A percentile compares a stretch with the other conserved stretches of the same genome.
Evolutionary conservation across 257 asterid genomes (phyloP).

Genomic region (Nicotiana tomentosiformis): DNA sequence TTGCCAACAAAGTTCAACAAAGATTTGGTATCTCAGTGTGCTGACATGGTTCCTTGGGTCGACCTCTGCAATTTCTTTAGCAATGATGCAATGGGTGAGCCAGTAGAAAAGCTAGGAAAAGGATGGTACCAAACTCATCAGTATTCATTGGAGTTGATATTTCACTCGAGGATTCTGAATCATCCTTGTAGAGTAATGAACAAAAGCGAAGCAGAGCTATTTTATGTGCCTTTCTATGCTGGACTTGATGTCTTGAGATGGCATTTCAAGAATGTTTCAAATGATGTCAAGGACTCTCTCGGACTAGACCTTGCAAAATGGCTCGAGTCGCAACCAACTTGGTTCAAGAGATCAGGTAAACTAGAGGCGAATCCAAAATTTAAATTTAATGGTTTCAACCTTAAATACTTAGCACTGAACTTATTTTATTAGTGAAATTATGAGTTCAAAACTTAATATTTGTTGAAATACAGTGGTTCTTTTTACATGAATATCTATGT

Average conservation of each 20-base stretch:
- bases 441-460: background rate
- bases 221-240: slow-evolving; percentile 63
- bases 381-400: background rate
- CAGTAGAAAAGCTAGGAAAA: slow-evolving; percentile 34
- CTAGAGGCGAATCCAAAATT: background rate
- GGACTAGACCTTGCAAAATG: slow-evolving; percentile 36
- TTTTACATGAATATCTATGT: background rate
- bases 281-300: slow-evolving; percentile 47
- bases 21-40: slow-evolving; percentile 44
- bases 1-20: slow-evolving; percentile 65
- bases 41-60: slow-evolving; percentile 52
- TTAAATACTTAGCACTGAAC: background rate
- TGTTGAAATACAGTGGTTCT: too few species aligned
- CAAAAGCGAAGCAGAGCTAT: slow-evolving; percentile 37
- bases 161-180: slow-evolving; percentile 42
- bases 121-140: slow-evolving; percentile 66
- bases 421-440: background rate
- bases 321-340: slow-evolving; percentile 45
- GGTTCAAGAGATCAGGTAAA: slow-evolving; percentile 43
- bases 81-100: slow-evolving; percentile 51
- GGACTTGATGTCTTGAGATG: slow-evolving; percentile 72
- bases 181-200: slow-evolving; percentile 62
- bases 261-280: slow-evolving; percentile 59
- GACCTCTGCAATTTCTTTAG: slow-evolving; percentile 38
- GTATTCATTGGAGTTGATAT: slow-evolving; percentile 63